Percentiles rank a stretch among this genome's conserved stretches.
These are phyloP conservation scores for Wickerhamiella azyma DNA, from an alignment of 805 yeast genomes.

Conservation along the genomic window DNA sequence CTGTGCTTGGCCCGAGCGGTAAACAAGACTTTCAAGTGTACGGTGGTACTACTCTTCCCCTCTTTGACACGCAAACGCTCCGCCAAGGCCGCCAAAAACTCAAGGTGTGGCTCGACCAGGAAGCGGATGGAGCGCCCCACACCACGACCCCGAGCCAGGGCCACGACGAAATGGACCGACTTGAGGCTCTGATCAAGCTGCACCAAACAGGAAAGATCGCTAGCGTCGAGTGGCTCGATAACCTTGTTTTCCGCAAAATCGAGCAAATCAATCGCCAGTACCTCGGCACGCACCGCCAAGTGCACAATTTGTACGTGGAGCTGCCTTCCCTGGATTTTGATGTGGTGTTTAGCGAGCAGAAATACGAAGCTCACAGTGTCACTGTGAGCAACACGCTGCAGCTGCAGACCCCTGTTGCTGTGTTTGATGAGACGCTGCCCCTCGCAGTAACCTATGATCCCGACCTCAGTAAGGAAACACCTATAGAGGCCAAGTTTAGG, in stretches of 20 bases:
- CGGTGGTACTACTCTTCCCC: constrained; percentile 44
- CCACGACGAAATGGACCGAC: constrained; percentile 30
- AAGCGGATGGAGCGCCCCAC: constrained; percentile 23
- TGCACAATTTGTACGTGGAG: constrained; percentile 37
- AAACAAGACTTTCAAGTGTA: constrained; percentile 33
- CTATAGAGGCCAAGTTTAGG: constrained; percentile 78
- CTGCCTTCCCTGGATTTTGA: constrained; percentile 59
- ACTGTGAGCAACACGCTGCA: constrained; percentile 19
- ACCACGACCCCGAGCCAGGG: constrained; percentile 20
- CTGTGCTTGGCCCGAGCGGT: constrained; percentile 56
- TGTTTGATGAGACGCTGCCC: constrained; percentile 12
- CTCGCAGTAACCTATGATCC: constrained; percentile 43
- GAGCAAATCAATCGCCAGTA: constrained; percentile 27
- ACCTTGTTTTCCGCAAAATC: constrained; percentile 42
- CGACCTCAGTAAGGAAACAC: constrained; percentile 55
- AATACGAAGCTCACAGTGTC: constrained; percentile 25
- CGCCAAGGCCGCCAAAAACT: constrained; percentile 59
- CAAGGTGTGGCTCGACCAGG: constrained; percentile 29
- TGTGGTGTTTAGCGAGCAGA: constrained; percentile 50
- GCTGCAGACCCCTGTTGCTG: constrained; percentile 18
- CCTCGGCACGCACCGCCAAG: constrained; percentile 8
- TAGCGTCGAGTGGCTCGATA: constrained; percentile 61
- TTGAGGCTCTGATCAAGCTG: constrained; percentile 42
- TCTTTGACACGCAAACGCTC: constrained; percentile 51
- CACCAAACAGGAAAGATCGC: constrained; percentile 58